Evolutionary conservation across 164 flowering plant genomes (phyloP).

Genomic region (Saururus chinensis): DNA sequence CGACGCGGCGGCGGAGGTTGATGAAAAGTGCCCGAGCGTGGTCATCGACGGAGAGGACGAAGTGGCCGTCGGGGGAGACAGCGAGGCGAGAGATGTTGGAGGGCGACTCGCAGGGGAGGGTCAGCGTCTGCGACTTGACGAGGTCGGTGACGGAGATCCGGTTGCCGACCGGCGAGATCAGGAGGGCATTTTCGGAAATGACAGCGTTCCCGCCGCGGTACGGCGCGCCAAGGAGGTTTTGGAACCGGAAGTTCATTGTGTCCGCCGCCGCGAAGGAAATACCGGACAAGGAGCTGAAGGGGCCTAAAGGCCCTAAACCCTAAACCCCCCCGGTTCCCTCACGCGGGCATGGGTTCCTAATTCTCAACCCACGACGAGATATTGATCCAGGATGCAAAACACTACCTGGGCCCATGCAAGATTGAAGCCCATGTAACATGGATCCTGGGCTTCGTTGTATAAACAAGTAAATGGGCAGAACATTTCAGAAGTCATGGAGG

Average conservation of each 20-base stretch:
- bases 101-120: conserved; percentile 67
- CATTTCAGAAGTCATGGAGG: too few species aligned
- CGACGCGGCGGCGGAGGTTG: conserved; percentile 57
- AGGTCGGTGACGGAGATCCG: conserved; percentile 83
- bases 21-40: conserved; percentile 57
- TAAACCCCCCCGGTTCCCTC: neutral
- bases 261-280: neutral
- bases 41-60: conserved; percentile 72
- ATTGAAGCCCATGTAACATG: too few species aligned
- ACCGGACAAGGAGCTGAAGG: too few species aligned
- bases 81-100: conserved; percentile 68
- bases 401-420: neutral
- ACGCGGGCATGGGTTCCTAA: too few species aligned
- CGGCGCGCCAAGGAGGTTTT: conserved; percentile 89
- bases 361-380: neutral
- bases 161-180: conserved; percentile 83
- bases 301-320: neutral
- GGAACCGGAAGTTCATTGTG: conserved; percentile 79
- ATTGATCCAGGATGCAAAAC: neutral
- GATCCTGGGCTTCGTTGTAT: too few species aligned
- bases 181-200: conserved; percentile 37
- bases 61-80: conserved; percentile 65
- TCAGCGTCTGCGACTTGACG: conserved; percentile 48
- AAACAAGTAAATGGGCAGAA: too few species aligned
- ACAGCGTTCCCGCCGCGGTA: conserved; percentile 85